phyloP scores from a whole-genome alignment of 139 green algal genomes.

The Micractinium sp. region DNA sequence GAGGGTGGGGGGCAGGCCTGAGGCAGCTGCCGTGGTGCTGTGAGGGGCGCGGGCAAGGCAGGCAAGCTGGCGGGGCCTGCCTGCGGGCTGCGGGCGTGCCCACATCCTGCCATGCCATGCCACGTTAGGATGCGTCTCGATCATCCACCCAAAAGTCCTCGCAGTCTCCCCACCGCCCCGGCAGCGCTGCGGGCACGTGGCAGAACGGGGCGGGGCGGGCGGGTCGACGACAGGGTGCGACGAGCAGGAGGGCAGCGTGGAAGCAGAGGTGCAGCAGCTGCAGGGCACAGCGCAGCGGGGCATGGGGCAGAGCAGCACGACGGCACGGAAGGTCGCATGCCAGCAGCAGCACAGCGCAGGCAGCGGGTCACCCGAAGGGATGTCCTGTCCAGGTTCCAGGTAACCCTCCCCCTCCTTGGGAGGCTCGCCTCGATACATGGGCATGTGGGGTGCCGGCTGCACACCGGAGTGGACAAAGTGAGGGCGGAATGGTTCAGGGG shows the following conservation, averaged over 20 bases:
- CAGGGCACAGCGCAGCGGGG: not conserved
- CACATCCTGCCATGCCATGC: no score
- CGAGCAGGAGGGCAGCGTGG: no score
- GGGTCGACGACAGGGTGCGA: not conserved
- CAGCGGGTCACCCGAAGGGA: not conserved
- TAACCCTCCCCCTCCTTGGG: not conserved
- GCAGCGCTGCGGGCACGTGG: not conserved
- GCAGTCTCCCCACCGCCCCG: not conserved
- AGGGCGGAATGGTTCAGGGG: not conserved
- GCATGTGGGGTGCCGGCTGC: not conserved
- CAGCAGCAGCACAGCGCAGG: not conserved
- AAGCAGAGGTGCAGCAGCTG: not conserved
- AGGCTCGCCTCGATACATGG: slow-evolving; percentile 3
- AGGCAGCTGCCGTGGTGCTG: no score
- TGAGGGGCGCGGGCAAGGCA: no score
- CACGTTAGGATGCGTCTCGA: no score
- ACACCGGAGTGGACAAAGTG: not conserved
- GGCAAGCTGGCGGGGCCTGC: no score
- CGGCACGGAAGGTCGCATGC: not conserved
- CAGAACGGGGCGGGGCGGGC: not conserved
- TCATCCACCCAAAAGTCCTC: not conserved
- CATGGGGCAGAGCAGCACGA: no score
- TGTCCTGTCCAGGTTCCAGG: slow-evolving; percentile 6
- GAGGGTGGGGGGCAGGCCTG: no score
- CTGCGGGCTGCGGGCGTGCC: no score